phyloP scores from a whole-genome alignment of 495 filamentous ascomycete species.

The Neurospora sp. region DNA sequence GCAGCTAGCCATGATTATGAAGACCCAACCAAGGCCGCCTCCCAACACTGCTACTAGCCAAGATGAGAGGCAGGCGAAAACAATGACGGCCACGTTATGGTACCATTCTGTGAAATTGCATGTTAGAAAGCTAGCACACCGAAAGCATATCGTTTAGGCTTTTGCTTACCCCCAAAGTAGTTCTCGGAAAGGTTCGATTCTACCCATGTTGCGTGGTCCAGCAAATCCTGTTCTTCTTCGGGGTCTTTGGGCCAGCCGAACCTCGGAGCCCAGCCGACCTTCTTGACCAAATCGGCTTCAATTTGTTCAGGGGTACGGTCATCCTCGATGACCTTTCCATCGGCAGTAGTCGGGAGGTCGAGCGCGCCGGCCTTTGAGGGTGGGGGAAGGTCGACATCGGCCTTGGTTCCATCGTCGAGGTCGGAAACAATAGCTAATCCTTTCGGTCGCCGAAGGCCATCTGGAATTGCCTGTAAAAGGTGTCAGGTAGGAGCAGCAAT shows the following conservation, averaged over 20 bases:
- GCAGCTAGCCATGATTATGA: constrained; percentile 83
- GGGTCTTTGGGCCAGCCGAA: constrained; percentile 54
- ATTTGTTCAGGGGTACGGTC: constrained; percentile 46
- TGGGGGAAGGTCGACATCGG: constrained; percentile 68
- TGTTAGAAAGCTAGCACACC: neutral
- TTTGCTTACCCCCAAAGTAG: constrained; percentile 67
- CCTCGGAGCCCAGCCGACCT: constrained; percentile 80
- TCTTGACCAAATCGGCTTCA: constrained; percentile 48
- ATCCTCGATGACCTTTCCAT: constrained; percentile 36
- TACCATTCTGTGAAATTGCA: constrained; percentile 75
- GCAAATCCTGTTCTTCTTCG: constrained; percentile 51
- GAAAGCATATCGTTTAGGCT: neutral
- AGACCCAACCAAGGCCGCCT: constrained; percentile 85
- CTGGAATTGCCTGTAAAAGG: constrained; percentile 28
- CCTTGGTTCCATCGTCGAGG: constrained; percentile 56
- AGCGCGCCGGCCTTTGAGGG: constrained; percentile 59
- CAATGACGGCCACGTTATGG: constrained; percentile 84
- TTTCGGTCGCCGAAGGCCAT: constrained; percentile 56
- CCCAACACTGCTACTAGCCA: constrained; percentile 86
- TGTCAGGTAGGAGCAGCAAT: constrained; percentile 7
- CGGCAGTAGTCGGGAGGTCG: constrained; percentile 26
- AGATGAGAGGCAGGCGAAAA: constrained; percentile 82
- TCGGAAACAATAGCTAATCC: constrained; percentile 66
- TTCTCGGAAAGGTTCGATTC: constrained; percentile 79
- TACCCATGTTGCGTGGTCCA: constrained; percentile 83